Evolutionary conservation across 345 rosid genomes (phyloP).

Genomic region (Syzygium aromaticum): DNA sequence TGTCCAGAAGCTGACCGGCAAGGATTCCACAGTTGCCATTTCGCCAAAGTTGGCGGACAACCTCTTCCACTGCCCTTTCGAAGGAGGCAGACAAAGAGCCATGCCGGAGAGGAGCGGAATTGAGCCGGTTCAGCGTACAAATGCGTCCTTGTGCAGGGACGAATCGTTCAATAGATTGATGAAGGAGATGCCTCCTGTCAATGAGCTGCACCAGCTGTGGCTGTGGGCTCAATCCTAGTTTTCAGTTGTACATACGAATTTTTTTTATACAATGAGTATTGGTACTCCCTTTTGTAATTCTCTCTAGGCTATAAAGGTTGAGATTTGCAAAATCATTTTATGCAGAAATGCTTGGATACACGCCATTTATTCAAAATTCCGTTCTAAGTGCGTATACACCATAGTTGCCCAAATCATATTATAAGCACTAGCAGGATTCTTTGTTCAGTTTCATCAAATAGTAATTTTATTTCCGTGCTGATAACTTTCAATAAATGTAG

Average conservation of each 20-base stretch:
- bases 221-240: neutral
- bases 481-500: neutral
- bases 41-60: neutral
- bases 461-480: neutral
- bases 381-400: neutral
- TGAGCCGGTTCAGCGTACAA: neutral
- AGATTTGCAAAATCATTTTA: neutral
- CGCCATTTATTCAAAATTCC: neutral
- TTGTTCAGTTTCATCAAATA: neutral
- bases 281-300: neutral
- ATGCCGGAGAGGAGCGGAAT: neutral
- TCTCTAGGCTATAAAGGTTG: neutral
- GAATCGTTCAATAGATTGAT: neutral
- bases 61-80: neutral
- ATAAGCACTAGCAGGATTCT: neutral
- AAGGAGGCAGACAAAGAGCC: neutral
- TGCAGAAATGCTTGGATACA: neutral
- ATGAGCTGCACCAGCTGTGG: neutral
- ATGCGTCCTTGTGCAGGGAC: neutral
- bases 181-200: neutral
- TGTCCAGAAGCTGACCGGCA: conserved; percentile 5
- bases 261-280: neutral
- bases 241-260: neutral
- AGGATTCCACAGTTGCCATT: neutral
- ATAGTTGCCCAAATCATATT: neutral